Conservation (phyloP, 1,284 basidiomycete species). For the Thecaphora thlaspeos region DNA sequence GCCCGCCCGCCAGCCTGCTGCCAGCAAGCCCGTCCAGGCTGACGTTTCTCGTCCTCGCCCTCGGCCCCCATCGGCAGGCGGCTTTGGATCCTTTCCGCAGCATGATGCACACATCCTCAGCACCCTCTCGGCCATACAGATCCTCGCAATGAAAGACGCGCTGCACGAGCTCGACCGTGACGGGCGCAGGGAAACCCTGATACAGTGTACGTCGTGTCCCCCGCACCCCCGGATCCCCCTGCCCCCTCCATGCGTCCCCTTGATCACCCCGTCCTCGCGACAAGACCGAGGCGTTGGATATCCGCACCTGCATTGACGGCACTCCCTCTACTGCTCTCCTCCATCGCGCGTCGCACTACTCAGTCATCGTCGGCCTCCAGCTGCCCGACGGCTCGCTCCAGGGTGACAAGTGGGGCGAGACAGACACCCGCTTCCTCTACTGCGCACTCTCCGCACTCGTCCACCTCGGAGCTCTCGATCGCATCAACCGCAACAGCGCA, state of each 20-base stretch:
- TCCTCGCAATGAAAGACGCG: slow-evolving; percentile 81
- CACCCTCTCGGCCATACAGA: slow-evolving; percentile 88
- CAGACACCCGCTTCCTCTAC: slow-evolving; percentile 87
- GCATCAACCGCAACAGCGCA: slow-evolving; percentile 63
- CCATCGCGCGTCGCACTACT: slow-evolving; percentile 1
- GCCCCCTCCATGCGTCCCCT: no score
- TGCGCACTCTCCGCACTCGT: slow-evolving; percentile 79
- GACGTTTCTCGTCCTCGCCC: no score
- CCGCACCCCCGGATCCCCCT: no score
- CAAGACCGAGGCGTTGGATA: no score
- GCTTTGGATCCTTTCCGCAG: slow-evolving; percentile 84
- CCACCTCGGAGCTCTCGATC: slow-evolving; percentile 67
- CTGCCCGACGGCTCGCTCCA: slow-evolving; percentile 72
- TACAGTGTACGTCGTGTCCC: slow-evolving; percentile 68
- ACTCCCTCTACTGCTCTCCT: no score
- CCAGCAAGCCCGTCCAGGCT: no score
- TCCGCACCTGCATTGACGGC: no score
- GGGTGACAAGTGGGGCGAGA: slow-evolving; percentile 85
- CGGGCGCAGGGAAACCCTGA: slow-evolving; percentile 63
- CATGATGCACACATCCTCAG: slow-evolving; percentile 88
- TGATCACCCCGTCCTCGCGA: no score
- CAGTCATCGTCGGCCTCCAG: slow-evolving; percentile 72
- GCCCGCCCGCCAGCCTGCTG: no score
- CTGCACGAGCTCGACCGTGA: slow-evolving; percentile 64
- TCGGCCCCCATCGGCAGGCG: slow-evolving; percentile 62